A percentile compares a stretch with the other conserved stretches of the same genome.
Conservation (phyloP, 768 basidiomycete species). For the Boletus patriciae region DNA sequence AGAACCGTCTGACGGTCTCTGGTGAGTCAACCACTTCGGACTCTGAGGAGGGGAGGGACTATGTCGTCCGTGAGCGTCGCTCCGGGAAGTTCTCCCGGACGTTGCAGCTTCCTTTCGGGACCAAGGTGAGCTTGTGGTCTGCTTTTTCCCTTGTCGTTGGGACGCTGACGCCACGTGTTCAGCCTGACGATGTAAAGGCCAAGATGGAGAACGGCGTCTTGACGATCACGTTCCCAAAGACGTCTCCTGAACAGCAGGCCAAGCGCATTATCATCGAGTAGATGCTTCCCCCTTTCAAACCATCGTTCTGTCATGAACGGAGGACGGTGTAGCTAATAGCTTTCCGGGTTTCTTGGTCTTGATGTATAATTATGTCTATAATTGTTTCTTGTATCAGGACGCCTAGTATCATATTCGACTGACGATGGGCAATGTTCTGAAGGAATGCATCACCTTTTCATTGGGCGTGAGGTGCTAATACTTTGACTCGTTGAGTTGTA, state of each 20-base stretch:
- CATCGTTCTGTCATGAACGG: too few relatives aligned
- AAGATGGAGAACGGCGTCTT: conserved; percentile 49
- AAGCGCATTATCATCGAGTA: not conserved
- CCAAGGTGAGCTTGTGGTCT: conserved; percentile 36
- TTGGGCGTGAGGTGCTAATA: too few relatives aligned
- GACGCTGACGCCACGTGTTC: not conserved
- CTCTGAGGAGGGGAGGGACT: conserved; percentile 38
- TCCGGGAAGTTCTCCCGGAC: conserved; percentile 44
- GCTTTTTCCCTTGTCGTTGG: not conserved
- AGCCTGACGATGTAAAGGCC: conserved; percentile 50
- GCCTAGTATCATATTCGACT: too few relatives aligned
- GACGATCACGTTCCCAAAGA: conserved; percentile 49
- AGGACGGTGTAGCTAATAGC: too few relatives aligned
- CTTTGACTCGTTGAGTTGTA: too few relatives aligned
- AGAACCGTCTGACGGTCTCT: conserved; percentile 47
- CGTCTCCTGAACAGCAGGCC: conserved; percentile 36
- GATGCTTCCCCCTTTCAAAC: not conserved
- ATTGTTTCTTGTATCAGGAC: too few relatives aligned
- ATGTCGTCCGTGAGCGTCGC: conserved; percentile 45
- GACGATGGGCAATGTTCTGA: too few relatives aligned
- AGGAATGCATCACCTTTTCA: too few relatives aligned
- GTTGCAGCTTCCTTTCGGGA: conserved; percentile 27
- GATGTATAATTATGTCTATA: too few relatives aligned
- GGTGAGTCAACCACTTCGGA: conserved; percentile 40
- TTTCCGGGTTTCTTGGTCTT: too few relatives aligned